phyloP scores from a whole-genome alignment of 1,139 yeast genomes.

The Yamadazyma diospyri region DNA sequence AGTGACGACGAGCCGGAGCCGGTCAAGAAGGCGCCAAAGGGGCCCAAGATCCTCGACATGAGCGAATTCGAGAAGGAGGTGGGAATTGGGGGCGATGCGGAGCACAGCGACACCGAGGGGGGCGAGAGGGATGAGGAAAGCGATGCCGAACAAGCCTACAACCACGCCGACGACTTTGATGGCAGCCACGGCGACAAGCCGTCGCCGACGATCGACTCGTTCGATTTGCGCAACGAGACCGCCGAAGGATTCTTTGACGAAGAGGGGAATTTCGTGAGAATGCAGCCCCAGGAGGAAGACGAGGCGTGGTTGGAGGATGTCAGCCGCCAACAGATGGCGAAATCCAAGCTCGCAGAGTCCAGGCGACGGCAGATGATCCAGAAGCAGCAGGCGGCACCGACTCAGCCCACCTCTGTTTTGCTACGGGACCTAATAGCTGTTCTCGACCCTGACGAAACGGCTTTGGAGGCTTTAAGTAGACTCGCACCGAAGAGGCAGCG shows the following conservation, averaged over 20 bases:
- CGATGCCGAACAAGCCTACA: slow-evolving; percentile 3
- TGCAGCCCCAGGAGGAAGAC: slow-evolving; percentile 27
- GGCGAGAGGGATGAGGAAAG: slow-evolving; percentile 7
- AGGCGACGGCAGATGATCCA: slow-evolving; percentile 15
- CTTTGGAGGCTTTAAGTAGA: slow-evolving; percentile 58
- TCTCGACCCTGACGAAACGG: slow-evolving; percentile 61
- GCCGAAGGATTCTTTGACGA: slow-evolving; percentile 61
- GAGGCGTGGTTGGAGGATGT: slow-evolving; percentile 25
- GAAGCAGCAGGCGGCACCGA: neutral
- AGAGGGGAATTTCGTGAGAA: slow-evolving; percentile 57
- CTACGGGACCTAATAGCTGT: slow-evolving; percentile 34
- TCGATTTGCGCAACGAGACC: slow-evolving; percentile 54
- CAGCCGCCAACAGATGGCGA: slow-evolving; percentile 49
- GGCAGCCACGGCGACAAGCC: neutral
- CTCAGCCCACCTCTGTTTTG: slow-evolving; percentile 19
- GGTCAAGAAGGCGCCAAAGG: slow-evolving; percentile 27
- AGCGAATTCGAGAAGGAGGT: slow-evolving; percentile 21
- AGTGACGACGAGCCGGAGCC: slow-evolving; percentile 20
- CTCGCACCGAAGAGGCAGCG: slow-evolving; percentile 26
- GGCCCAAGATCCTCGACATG: slow-evolving; percentile 62
- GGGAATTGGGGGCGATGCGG: slow-evolving; percentile 8
- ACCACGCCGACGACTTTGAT: slow-evolving; percentile 3
- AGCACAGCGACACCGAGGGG: slow-evolving; percentile 4
- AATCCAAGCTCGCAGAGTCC: slow-evolving; percentile 44
- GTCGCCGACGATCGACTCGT: slow-evolving; percentile 47